Evolutionary conservation across 2,329 filamentous ascomycete genomes (phyloP), one percentile per base, ranked within the genome.

Genomic region (Pseudopithomyces chartarum): DNA sequence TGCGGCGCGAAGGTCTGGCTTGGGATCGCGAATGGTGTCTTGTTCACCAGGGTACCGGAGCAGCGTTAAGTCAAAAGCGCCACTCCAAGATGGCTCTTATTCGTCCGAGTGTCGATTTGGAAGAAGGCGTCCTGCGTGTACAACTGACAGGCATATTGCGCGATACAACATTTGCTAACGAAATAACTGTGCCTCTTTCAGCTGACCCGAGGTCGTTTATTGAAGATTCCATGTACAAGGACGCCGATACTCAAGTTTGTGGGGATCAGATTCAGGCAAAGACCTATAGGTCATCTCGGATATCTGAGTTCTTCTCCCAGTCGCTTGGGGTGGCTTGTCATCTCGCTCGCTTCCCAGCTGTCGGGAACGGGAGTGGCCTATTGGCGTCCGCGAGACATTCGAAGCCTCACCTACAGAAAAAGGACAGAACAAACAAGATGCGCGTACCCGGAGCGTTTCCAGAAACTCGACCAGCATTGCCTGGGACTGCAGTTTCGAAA

Each of bases 1-100:
- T 98, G 19, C 86, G 85, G 54, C 81, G 84, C 7, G 92, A 97
- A 77, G 95, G 95, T 0, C 81, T 99, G 2, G 90, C 88, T 8
- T 98, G 94, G 92, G 95, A 99, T 73, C 85, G 95, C 59, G 94
- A 98, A 79, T 99, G 95, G 94, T 98, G 94, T 76, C 80, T 99
- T 19, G 82, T 99, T 13, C 93, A 97, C 71, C 85, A 88, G 69
- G 92, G 91, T 42, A 96, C 93, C 1, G 90, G 91, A 0, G 87
- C 88, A 65, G 92, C 90, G 6, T 80, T 99, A 52, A 97, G 86
- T 70, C 94, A 98, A 76, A 99, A 98, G 77, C 84, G 88, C 61
- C 89, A 95, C 70, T 91, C 93, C 2, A 86, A 82, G 33, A 98
- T 99, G 94, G 90, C 91, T 12, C 83, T 97, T 4, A 82, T 99